phyloP scores from a whole-genome alignment of 2,329 filamentous ascomycete species.

The Mariannaea elegans region DNA sequence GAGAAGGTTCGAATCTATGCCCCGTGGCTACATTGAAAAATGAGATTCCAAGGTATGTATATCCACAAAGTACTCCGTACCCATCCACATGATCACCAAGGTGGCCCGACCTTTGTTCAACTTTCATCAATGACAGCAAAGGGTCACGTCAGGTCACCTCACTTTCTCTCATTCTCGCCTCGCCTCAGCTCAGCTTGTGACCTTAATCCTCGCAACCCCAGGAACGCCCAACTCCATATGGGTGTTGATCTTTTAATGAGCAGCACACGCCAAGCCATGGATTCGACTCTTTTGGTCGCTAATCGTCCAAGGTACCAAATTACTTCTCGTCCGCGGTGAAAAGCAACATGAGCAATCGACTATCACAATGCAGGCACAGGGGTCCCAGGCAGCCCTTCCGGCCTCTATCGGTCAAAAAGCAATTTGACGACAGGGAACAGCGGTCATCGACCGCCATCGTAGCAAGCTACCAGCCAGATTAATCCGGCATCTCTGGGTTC shows the following conservation, averaged over 20 bases:
- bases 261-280: background rate
- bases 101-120: constrained; percentile 27
- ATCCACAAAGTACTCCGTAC: constrained; percentile 5
- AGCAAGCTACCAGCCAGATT: constrained; percentile 28
- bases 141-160: constrained; percentile 35
- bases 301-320: background rate
- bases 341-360: constrained; percentile 1
- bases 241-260: background rate
- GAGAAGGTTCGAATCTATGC: background rate
- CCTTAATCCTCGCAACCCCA: background rate
- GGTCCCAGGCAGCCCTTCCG: constrained; percentile 24
- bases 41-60: background rate
- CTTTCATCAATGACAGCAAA: constrained; percentile 23
- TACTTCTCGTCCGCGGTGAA: too few species aligned
- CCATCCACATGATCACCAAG: constrained; percentile 29
- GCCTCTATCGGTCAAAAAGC: constrained; percentile 36
- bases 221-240: background rate
- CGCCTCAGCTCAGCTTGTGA: constrained; percentile 25
- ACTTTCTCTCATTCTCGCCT: constrained; percentile 22
- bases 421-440: constrained; percentile 32
- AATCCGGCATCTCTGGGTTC: constrained; percentile 27
- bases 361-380: constrained; percentile 26
- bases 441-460: constrained; percentile 26
- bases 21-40: background rate
- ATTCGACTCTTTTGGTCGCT: background rate